Percentiles rank a stretch among this genome's conserved stretches.
phyloP scores from a whole-genome alignment of 2,329 filamentous ascomycete species.

The Colletotrichum liriopes region DNA sequence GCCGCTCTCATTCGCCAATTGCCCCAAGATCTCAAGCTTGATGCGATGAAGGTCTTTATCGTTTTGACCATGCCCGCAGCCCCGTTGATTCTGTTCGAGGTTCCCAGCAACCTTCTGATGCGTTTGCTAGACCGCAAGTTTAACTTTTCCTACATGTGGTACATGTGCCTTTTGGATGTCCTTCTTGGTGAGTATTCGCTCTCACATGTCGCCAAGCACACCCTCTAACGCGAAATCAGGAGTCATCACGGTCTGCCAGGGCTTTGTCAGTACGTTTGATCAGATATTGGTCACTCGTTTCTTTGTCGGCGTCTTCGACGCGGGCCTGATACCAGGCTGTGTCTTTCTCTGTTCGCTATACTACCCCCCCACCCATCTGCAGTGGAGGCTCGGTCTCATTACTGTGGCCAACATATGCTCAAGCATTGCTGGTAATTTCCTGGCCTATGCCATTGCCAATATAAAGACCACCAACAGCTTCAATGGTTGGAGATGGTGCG shows the following conservation, averaged over 20 bases:
- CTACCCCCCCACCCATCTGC: constrained; percentile 45
- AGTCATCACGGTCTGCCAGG: constrained; percentile 47
- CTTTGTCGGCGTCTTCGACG: constrained; percentile 46
- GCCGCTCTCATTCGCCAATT: constrained; percentile 47
- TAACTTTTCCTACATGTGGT: constrained; percentile 42
- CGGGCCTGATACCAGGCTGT: constrained; percentile 47
- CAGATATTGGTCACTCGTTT: constrained; percentile 45
- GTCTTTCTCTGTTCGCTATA: constrained; percentile 47
- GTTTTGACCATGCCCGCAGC: constrained; percentile 43
- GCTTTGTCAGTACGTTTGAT: constrained; percentile 45
- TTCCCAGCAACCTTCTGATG: constrained; percentile 47
- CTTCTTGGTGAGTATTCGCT: constrained; percentile 38
- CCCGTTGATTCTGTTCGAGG: constrained; percentile 41
- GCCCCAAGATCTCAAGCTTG: constrained; percentile 46
- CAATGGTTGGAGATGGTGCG: constrained; percentile 46
- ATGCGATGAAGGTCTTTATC: constrained; percentile 46
- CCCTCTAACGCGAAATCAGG: constrained; percentile 36
- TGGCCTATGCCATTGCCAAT: constrained; percentile 47
- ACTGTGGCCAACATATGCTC: constrained; percentile 47
- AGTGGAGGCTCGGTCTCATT: constrained; percentile 47
- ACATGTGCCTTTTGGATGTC: constrained; percentile 45
- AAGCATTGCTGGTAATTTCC: constrained; percentile 46
- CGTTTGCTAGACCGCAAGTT: constrained; percentile 36
- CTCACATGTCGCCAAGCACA: background rate
- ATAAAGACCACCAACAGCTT: constrained; percentile 46